Conservation (phyloP, 768 basidiomycete species). For the Boletales sp. region DNA sequence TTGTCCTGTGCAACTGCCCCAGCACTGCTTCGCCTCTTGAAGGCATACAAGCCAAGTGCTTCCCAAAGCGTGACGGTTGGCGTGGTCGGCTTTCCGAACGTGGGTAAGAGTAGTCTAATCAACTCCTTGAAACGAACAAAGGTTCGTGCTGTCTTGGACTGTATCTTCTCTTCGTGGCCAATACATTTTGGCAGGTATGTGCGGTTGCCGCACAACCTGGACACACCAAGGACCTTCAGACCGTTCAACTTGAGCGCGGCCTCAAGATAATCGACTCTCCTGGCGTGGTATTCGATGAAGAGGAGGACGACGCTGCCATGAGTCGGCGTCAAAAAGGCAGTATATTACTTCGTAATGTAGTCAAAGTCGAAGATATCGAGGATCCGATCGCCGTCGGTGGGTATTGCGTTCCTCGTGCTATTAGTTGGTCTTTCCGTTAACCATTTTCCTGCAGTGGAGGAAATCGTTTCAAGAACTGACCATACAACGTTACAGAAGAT, state of each 20-base stretch:
- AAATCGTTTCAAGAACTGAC: conserved; percentile 75
- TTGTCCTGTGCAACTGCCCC: conserved; percentile 78
- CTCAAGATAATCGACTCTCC: conserved; percentile 93
- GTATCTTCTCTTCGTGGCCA: not conserved
- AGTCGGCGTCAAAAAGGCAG: conserved; percentile 48
- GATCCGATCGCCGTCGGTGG: conserved; percentile 87
- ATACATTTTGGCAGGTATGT: conserved; percentile 56
- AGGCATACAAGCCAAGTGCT: conserved; percentile 69
- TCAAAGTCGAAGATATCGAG: conserved; percentile 86
- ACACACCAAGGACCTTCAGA: conserved; percentile 90
- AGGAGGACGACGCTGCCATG: conserved; percentile 46
- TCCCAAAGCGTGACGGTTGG: conserved; percentile 78
- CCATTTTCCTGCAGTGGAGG: conserved; percentile 58
- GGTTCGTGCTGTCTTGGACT: conserved; percentile 35
- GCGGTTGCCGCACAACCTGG: conserved; percentile 93
- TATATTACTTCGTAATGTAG: conserved; percentile 80
- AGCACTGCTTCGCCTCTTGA: conserved; percentile 74
- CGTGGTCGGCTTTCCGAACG: conserved; percentile 95
- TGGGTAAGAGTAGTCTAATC: conserved; percentile 93
- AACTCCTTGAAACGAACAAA: conserved; percentile 88
- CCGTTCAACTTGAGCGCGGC: conserved; percentile 88
- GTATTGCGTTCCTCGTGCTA: conserved; percentile 24
- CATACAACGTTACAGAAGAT: conserved; percentile 71
- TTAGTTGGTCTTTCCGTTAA: not conserved
- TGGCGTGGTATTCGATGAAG: conserved; percentile 94